A percentile compares a stretch with the other conserved stretches of the same genome.
Evolutionary conservation across 177 flowering plant species (phyloP).

Genomic region (Vitis hybrid): DNA sequence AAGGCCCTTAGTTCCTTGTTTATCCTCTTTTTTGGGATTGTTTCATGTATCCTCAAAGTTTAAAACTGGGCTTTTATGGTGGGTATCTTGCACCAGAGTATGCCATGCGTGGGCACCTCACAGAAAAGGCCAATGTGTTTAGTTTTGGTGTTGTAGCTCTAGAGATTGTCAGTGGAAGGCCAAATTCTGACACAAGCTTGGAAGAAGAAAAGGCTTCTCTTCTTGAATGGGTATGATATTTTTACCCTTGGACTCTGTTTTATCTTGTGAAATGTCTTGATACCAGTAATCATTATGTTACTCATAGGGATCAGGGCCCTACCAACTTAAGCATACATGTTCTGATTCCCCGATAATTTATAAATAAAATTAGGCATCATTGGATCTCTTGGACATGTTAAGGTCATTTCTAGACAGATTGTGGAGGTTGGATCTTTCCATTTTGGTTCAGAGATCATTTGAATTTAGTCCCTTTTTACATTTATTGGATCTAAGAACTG

Average conservation of each 20-base stretch:
- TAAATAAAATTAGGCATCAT: no score
- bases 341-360: no score
- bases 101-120: constrained; percentile 77
- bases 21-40: neutral
- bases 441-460: neutral
- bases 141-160: constrained; percentile 68
- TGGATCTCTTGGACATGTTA: no score
- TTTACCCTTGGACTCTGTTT: neutral
- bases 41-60: no score
- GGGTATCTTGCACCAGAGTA: constrained; percentile 76
- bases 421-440: neutral
- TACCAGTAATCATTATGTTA: no score
- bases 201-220: constrained; percentile 37
- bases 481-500: neutral
- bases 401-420: no score
- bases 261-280: no score
- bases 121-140: constrained; percentile 69
- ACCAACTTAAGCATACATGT: no score
- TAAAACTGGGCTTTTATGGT: constrained; percentile 7
- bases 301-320: no score
- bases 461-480: neutral
- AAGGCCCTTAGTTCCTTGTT: neutral
- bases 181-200: constrained; percentile 33
- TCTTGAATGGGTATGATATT: constrained; percentile 59
- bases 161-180: constrained; percentile 26